Evolutionary conservation across 805 yeast genomes (phyloP), one percentile per base, ranked within the genome.

Genomic region (Torulaspora quercuum): DNA sequence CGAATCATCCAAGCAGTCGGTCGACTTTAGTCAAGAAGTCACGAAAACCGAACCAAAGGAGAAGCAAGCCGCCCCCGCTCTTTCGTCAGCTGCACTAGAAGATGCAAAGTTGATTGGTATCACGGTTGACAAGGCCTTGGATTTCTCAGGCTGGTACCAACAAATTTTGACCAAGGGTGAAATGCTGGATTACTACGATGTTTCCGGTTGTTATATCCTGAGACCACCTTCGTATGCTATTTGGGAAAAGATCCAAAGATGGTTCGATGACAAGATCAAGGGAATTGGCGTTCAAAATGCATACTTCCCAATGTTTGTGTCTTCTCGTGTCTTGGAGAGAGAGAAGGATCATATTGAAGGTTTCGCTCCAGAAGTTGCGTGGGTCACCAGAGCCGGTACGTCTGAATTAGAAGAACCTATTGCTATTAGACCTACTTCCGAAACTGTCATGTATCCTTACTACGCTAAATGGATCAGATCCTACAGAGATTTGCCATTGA

Each of bases 281-380:
- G 70, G 75, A 36, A 64, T 92, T 52, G 98, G 97, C 48, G 98
- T 94, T 42, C 78, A 81, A 56, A 92, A 92, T 67, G 82, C 97
- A 16, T 90, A 90, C 65, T 92, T 92, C 83, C 99, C 99, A 48
- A 86, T 92, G 97, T 92, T 92, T 59, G 97, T 92, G 33, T 88
- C 97, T 7, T 72, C 85, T 30, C 77, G 80, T 52, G 98, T 94
- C 14, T 72, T 92, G 55, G 97, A 94, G 69, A 87, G 81, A 69
- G 99, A 92, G 72, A 92, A 92, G 68, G 99, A 92, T 61, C 99
- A 92, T 63, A 78, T 92, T 53, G 98, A 92, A 67, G 99, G 99
- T 29, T 92, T 92, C 63, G 98, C 99, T 30, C 98, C 99, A 16
- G 99, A 92, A 68, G 99, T 92, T 39, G 99, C 99, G 16, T 92